Evolutionary conservation across 2,329 filamentous ascomycete genomes (phyloP).

Genomic region (Paecilomyces sp.): DNA sequence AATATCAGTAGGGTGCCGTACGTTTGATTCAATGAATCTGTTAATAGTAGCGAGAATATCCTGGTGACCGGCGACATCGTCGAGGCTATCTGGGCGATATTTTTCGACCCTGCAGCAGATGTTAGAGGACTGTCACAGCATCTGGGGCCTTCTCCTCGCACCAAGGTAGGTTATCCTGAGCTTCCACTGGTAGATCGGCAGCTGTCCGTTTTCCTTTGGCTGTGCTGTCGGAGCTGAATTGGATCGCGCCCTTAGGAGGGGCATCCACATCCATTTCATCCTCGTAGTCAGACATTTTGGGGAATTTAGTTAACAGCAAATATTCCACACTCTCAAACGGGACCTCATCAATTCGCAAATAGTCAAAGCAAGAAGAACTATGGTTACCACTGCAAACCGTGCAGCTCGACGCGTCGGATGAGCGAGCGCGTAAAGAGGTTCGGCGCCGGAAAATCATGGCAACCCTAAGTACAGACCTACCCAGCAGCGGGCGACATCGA

Average conservation of each 20-base stretch:
- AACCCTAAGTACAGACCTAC: background rate
- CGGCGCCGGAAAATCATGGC: slow-evolving; percentile 31
- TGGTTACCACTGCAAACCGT: background rate
- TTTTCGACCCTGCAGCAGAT: slow-evolving; percentile 72
- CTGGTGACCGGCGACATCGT: slow-evolving; percentile 92
- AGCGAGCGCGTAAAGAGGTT: slow-evolving; percentile 33
- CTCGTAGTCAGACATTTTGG: slow-evolving; percentile 47
- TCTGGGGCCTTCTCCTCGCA: slow-evolving; percentile 27
- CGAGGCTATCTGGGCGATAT: slow-evolving; percentile 80
- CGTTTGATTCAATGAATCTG: slow-evolving; percentile 90
- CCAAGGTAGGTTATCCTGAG: slow-evolving; percentile 92
- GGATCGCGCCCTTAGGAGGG: slow-evolving; percentile 43
- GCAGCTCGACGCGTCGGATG: slow-evolving; percentile 22
- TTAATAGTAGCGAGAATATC: slow-evolving; percentile 97
- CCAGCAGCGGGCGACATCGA: slow-evolving; percentile 10
- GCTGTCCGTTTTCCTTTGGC: slow-evolving; percentile 85
- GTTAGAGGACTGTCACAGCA: background rate
- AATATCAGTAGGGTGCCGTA: slow-evolving; percentile 21
- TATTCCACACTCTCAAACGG: background rate
- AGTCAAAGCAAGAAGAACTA: background rate
- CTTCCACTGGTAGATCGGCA: slow-evolving; percentile 87
- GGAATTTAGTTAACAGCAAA: background rate
- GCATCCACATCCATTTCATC: slow-evolving; percentile 66
- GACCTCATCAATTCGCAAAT: background rate
- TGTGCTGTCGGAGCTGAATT: slow-evolving; percentile 64